A percentile compares a stretch with the other conserved stretches of the same genome.
Evolutionary conservation across 2,329 filamentous ascomycete genomes (phyloP).

Genomic region (Dendryphion nanum): DNA sequence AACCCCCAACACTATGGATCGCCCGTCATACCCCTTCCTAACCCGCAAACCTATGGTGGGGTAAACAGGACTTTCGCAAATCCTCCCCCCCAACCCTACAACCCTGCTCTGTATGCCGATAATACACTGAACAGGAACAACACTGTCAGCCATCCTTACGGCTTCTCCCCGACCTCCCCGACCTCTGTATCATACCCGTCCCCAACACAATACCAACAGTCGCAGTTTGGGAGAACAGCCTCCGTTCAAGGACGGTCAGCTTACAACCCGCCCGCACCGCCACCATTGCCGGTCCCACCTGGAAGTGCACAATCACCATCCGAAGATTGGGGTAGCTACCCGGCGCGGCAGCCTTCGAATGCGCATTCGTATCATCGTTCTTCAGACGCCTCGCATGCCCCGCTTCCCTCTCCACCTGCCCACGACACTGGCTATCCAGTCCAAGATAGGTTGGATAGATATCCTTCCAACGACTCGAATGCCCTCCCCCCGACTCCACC

Average conservation of each 20-base stretch:
- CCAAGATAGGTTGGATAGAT: constrained; percentile 28
- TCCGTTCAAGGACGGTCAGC: constrained; percentile 31
- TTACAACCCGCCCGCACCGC: constrained; percentile 36
- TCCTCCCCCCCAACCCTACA: constrained; percentile 41
- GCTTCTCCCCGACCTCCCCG: constrained; percentile 37
- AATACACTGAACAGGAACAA: constrained; percentile 28
- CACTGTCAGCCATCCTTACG: constrained; percentile 35
- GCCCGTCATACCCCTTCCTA: constrained; percentile 44
- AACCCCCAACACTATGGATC: constrained; percentile 62
- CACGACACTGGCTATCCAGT: constrained; percentile 29
- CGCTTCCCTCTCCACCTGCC: constrained; percentile 33
- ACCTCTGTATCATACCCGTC: constrained; percentile 26
- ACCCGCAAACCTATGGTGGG: constrained; percentile 62
- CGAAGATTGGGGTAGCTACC: constrained; percentile 36
- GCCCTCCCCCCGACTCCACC: constrained; percentile 49
- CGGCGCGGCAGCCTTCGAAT: constrained; percentile 25
- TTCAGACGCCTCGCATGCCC: constrained; percentile 28
- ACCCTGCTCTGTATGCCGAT: constrained; percentile 46
- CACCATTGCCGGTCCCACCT: constrained; percentile 36
- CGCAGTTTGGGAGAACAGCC: constrained; percentile 30
- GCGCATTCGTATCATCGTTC: constrained; percentile 19
- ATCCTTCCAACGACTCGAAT: constrained; percentile 32
- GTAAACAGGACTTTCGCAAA: constrained; percentile 36
- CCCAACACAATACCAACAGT: constrained; percentile 28
- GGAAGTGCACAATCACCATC: constrained; percentile 29